Percentiles rank a stretch among this genome's conserved stretches.
These are phyloP conservation scores for Suillus weaverae DNA, from an alignment of 768 basidiomycete species.

Conservation along the genomic window DNA sequence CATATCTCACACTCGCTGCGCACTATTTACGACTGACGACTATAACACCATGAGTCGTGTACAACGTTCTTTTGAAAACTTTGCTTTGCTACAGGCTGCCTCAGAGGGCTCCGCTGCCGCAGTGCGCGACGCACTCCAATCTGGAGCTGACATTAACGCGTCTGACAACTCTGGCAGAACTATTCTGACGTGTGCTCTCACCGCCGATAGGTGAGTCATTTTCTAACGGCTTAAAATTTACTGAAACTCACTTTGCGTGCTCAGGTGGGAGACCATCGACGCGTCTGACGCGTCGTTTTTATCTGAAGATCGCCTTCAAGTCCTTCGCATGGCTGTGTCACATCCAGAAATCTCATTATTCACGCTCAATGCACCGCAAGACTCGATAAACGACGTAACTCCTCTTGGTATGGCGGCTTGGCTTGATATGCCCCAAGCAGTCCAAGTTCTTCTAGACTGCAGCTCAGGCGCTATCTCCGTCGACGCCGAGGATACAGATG, in stretches of 20 bases:
- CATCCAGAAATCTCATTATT: slow-evolving; percentile 63
- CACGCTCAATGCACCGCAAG: slow-evolving; percentile 73
- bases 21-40: slow-evolving; percentile 34
- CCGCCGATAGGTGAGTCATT: slow-evolving; percentile 62
- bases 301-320: slow-evolving; percentile 54
- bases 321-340: slow-evolving; percentile 54
- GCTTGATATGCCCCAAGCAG: slow-evolving; percentile 62
- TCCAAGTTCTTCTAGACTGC: slow-evolving; percentile 63
- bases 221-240: slow-evolving; percentile 11
- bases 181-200: slow-evolving; percentile 66
- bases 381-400: slow-evolving; percentile 69
- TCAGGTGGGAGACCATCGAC: slow-evolving; percentile 69
- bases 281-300: slow-evolving; percentile 70
- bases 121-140: slow-evolving; percentile 51
- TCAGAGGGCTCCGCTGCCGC: slow-evolving; percentile 55
- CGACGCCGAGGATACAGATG: slow-evolving; percentile 71
- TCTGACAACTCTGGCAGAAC: slow-evolving; percentile 61
- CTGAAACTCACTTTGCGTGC: slow-evolving; percentile 6
- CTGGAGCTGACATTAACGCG: slow-evolving; percentile 70
- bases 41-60: slow-evolving; percentile 35
- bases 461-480: slow-evolving; percentile 65
- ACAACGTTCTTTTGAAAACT: slow-evolving; percentile 41
- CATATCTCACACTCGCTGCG: slow-evolving; percentile 5
- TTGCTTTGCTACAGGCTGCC: slow-evolving; percentile 53
- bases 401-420: slow-evolving; percentile 80